A percentile compares a stretch with the other conserved stretches of the same genome.
Evolutionary conservation across 2,329 filamentous ascomycete species (phyloP).

Genomic region (Fusarium gaditjirri): DNA sequence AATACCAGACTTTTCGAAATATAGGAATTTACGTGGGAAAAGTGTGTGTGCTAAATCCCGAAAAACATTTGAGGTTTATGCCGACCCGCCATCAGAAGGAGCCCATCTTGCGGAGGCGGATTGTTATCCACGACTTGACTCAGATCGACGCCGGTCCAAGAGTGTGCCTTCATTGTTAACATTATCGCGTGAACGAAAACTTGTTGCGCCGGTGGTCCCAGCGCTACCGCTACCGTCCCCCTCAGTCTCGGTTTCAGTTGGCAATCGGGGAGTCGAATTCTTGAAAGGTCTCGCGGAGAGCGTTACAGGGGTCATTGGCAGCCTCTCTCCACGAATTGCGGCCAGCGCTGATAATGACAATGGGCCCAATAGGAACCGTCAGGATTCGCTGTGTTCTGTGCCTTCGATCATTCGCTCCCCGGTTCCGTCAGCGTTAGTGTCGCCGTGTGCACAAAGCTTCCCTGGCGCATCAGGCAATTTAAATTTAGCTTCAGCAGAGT

Average conservation of each 20-base stretch:
- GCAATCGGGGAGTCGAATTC: slow-evolving; percentile 31
- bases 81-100: slow-evolving; percentile 14
- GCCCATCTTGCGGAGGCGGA: slow-evolving; percentile 29
- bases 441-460: slow-evolving; percentile 30
- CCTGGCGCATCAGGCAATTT: slow-evolving; percentile 27
- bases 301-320: slow-evolving; percentile 36
- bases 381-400: slow-evolving; percentile 28
- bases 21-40: slow-evolving; percentile 49
- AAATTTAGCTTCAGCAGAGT: slow-evolving; percentile 32
- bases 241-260: slow-evolving; percentile 32
- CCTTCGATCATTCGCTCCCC: slow-evolving; percentile 20
- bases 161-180: slow-evolving; percentile 37
- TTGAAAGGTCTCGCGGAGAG: slow-evolving; percentile 30
- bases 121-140: slow-evolving; percentile 42
- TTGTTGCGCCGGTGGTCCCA: slow-evolving; percentile 8
- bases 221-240: slow-evolving; percentile 19
- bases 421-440: slow-evolving; percentile 25
- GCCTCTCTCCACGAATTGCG: slow-evolving; percentile 34
- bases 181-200: slow-evolving; percentile 13
- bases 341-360: slow-evolving; percentile 26
- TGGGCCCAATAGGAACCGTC: slow-evolving; percentile 23
- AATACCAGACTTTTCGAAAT: slow-evolving; percentile 44
- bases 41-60: slow-evolving; percentile 47
- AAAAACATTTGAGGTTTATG: slow-evolving; percentile 46
- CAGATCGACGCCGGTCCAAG: slow-evolving; percentile 42